Conservation (phyloP, 306 rosid genomes). For the Gynostemma pentaphyllum region DNA sequence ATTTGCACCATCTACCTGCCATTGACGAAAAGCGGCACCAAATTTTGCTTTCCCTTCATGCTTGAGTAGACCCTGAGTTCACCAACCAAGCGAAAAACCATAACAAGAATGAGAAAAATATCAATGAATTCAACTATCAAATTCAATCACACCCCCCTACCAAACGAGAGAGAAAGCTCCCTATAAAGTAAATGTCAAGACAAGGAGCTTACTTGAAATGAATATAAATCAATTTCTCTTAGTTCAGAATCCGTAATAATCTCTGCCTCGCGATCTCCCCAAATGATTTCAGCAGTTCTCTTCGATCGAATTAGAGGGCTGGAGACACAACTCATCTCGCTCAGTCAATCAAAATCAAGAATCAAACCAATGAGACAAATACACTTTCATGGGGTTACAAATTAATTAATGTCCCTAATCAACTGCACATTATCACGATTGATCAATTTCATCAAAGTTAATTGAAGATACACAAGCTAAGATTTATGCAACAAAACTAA, state of each 20-base stretch:
- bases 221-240: conserved; percentile 86
- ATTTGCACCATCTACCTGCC: conserved; percentile 82
- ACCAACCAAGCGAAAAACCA: conserved; percentile 13
- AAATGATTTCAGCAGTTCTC: conserved; percentile 85
- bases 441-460: background rate
- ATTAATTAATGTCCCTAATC: background rate
- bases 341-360: background rate
- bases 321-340: conserved; percentile 9
- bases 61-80: conserved; percentile 69
- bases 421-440: background rate
- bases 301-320: conserved; percentile 75
- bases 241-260: conserved; percentile 49
- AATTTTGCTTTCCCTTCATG: conserved; percentile 68
- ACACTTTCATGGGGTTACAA: background rate
- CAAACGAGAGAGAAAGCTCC: background rate
- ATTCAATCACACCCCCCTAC: background rate
- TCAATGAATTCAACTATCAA: background rate
- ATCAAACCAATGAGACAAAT: background rate
- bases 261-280: conserved; percentile 47
- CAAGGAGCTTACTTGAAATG: conserved; percentile 61
- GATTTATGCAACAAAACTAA: background rate
- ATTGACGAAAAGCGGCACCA: conserved; percentile 62
- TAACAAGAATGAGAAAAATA: background rate
- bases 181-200: background rate
- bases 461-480: background rate